These are phyloP conservation scores for Acrocalymma vagum DNA, from an alignment of 2,329 filamentous ascomycete genomes.

Conservation along the genomic window DNA sequence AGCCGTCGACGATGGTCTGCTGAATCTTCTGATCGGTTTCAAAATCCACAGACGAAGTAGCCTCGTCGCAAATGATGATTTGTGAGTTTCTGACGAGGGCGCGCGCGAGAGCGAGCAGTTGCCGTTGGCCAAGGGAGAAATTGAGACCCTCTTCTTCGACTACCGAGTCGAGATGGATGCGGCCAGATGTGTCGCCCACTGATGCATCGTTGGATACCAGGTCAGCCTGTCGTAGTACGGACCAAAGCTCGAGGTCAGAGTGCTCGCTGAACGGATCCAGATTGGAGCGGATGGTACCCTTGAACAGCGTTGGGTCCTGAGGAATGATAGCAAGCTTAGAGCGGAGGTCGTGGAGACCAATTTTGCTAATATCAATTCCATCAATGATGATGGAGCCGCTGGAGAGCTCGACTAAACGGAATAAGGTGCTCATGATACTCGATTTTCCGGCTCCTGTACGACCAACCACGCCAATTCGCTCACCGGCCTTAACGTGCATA, in stretches of 20 bases:
- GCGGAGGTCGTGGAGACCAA: slow-evolving; percentile 78
- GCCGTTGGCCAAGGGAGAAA: slow-evolving; percentile 92
- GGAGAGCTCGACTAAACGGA: slow-evolving; percentile 69
- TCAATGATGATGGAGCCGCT: slow-evolving; percentile 59
- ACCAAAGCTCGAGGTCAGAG: slow-evolving; percentile 80
- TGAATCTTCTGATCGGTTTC: slow-evolving; percentile 91
- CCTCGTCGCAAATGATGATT: slow-evolving; percentile 97
- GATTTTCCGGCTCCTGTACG: slow-evolving; percentile 85
- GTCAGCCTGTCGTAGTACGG: slow-evolving; percentile 78
- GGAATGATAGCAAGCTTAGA: slow-evolving; percentile 83
- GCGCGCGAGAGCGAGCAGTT: slow-evolving; percentile 92
- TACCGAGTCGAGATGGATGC: slow-evolving; percentile 81
- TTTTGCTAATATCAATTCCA: slow-evolving; percentile 68
- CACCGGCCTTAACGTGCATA: slow-evolving; percentile 78
- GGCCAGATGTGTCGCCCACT: slow-evolving; percentile 57
- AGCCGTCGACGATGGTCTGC: slow-evolving; percentile 82
- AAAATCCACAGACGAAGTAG: slow-evolving; percentile 91
- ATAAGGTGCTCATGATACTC: slow-evolving; percentile 83
- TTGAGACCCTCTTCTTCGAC: slow-evolving; percentile 97
- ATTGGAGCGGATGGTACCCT: slow-evolving; percentile 80
- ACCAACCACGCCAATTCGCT: slow-evolving; percentile 83
- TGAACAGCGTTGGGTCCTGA: slow-evolving; percentile 85
- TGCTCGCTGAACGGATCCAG: slow-evolving; percentile 84
- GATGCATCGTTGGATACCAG: slow-evolving; percentile 64
- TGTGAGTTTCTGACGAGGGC: slow-evolving; percentile 86